These are phyloP conservation scores for Plectosphaerella plurivora DNA, from an alignment of 2,329 filamentous ascomycete genomes.

Conservation along the genomic window DNA sequence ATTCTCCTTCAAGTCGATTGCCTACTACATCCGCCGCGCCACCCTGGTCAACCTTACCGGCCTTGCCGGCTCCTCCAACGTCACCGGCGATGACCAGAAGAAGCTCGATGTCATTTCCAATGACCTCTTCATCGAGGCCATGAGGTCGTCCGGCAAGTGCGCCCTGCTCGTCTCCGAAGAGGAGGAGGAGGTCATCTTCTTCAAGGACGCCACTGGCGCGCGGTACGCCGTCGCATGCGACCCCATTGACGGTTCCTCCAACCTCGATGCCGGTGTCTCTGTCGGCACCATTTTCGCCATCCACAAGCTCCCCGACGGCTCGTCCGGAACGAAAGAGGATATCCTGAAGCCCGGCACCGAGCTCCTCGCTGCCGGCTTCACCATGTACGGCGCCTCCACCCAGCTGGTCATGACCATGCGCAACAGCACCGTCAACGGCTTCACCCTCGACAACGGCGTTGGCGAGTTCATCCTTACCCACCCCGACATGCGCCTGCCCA, in stretches of 20 bases:
- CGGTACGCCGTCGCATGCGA: slow-evolving; percentile 96
- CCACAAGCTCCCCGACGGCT: slow-evolving; percentile 79
- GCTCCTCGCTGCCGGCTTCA: slow-evolving; percentile 93
- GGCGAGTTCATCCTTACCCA: slow-evolving; percentile 99
- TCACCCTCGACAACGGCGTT: slow-evolving; percentile 93
- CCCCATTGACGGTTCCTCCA: slow-evolving; percentile 96
- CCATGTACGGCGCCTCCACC: slow-evolving; percentile 97
- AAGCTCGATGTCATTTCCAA: slow-evolving; percentile 99
- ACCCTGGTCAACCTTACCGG: slow-evolving; percentile 94
- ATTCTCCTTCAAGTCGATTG: slow-evolving; percentile 99
- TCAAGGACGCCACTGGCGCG: slow-evolving; percentile 69
- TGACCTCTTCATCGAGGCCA: slow-evolving; percentile 92
- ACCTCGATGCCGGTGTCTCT: slow-evolving; percentile 94
- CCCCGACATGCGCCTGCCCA: slow-evolving; percentile 86
- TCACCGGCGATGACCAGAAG: slow-evolving; percentile 97
- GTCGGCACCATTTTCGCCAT: slow-evolving; percentile 97
- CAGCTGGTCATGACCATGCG: slow-evolving; percentile 98
- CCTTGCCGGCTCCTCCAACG: slow-evolving; percentile 90
- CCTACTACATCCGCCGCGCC: slow-evolving; percentile 96
- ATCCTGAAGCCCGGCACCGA: slow-evolving; percentile 86
- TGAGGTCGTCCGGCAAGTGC: slow-evolving; percentile 89
- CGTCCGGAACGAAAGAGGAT: slow-evolving; percentile 73
- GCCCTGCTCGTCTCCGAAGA: slow-evolving; percentile 95
- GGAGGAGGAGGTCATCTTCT: slow-evolving; percentile 88
- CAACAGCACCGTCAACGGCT: slow-evolving; percentile 87